phyloP scores from a whole-genome alignment of 345 rosid genomes.

The Erodium maritimum region DNA sequence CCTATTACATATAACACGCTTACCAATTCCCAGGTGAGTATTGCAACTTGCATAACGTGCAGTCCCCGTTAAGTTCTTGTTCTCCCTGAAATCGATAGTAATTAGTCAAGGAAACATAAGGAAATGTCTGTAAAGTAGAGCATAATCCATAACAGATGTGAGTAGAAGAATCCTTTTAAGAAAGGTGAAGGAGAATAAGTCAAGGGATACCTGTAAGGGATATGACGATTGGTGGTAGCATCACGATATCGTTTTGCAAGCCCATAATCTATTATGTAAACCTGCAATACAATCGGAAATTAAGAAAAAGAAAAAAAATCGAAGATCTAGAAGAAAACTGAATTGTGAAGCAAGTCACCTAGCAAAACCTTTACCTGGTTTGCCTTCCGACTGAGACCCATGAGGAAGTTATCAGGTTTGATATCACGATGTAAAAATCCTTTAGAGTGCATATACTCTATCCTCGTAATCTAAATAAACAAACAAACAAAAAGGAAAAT shows the following conservation, averaged over 20 bases:
- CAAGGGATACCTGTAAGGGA: conserved; percentile 48
- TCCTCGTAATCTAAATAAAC: conserved; percentile 38
- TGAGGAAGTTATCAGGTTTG: conserved; percentile 71
- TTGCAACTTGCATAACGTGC: conserved; percentile 54
- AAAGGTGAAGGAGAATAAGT: not conserved
- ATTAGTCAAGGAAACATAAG: not conserved
- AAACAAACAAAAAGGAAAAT: not conserved
- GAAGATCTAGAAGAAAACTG: not conserved
- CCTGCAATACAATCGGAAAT: conserved; percentile 22
- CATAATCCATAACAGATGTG: not conserved
- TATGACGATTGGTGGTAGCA: conserved; percentile 43
- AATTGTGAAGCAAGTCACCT: not conserved
- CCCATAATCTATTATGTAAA: conserved; percentile 66
- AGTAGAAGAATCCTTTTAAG: not conserved
- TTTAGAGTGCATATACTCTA: conserved; percentile 53
- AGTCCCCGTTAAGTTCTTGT: conserved; percentile 48
- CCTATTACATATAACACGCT: conserved; percentile 1
- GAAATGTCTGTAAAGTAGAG: not conserved
- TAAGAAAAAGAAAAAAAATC: not conserved
- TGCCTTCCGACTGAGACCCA: conserved; percentile 73
- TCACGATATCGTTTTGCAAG: conserved; percentile 75
- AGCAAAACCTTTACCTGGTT: conserved; percentile 37
- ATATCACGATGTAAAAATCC: conserved; percentile 69
- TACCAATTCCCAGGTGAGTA: conserved; percentile 55
- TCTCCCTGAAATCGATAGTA: conserved; percentile 26